A percentile compares a stretch with the other conserved stretches of the same genome.
Evolutionary conservation across 1,284 basidiomycete species (phyloP).

Genomic region (Rhizoctonia solani): DNA sequence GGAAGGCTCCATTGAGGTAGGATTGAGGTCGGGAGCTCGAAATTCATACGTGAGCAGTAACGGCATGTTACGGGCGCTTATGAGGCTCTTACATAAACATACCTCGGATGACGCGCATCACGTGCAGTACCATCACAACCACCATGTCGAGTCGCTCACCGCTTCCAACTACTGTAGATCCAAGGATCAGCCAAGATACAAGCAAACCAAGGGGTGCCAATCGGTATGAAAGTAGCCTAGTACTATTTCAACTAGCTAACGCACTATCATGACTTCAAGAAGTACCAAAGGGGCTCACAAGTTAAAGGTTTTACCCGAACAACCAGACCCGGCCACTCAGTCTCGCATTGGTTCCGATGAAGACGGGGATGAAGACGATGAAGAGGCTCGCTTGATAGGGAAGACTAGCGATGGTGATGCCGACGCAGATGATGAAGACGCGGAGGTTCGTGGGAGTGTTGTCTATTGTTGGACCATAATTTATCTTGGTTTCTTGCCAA

Average conservation of each 20-base stretch:
- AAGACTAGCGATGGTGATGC: constrained; percentile 29
- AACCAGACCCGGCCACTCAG: constrained; percentile 59
- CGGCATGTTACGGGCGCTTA: neutral
- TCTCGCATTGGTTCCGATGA: constrained; percentile 27
- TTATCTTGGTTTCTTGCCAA: constrained; percentile 8
- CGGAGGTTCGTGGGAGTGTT: constrained; percentile 46
- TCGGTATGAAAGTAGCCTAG: neutral
- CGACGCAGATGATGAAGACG: constrained; percentile 62
- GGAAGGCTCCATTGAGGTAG: too few species aligned
- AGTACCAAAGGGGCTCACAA: constrained; percentile 87
- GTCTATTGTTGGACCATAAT: neutral
- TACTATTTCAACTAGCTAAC: neutral
- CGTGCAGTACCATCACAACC: neutral
- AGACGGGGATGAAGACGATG: constrained; percentile 38
- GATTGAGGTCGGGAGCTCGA: too few species aligned
- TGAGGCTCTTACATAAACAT: too few species aligned
- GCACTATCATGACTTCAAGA: constrained; percentile 39
- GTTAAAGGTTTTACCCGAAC: constrained; percentile 91
- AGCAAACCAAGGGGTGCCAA: constrained; percentile 29
- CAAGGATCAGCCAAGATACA: constrained; percentile 1
- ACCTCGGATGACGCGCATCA: constrained; percentile 2
- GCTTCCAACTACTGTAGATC: constrained; percentile 13
- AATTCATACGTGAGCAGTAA: too few species aligned
- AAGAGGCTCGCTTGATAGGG: constrained; percentile 16
- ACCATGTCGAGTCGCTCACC: constrained; percentile 25